Evolutionary conservation across 2,329 filamentous ascomycete genomes (phyloP).

Genomic region (Sclerotinia trifoliorum): DNA sequence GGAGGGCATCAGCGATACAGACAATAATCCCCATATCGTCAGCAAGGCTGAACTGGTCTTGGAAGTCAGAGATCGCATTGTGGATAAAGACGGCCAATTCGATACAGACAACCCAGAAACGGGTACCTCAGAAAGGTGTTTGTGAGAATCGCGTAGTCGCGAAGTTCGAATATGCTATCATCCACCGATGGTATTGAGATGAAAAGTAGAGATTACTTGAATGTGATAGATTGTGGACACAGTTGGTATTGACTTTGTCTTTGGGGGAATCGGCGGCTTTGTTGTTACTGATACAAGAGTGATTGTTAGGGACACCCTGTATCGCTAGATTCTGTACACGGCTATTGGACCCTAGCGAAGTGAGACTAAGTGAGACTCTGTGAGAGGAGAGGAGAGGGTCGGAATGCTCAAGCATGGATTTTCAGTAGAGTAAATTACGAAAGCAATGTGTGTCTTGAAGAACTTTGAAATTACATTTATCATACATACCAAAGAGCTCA

Average conservation of each 20-base stretch:
- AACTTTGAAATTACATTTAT: conserved; percentile 19
- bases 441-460: conserved; percentile 13
- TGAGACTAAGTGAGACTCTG: conserved; percentile 4
- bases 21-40: conserved; percentile 41
- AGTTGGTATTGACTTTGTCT: conserved; percentile 14
- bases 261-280: conserved; percentile 17
- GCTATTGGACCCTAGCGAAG: conserved; percentile 2
- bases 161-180: conserved; percentile 18
- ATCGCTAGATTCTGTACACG: not conserved
- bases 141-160: conserved; percentile 25
- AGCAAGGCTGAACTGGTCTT: conserved; percentile 24
- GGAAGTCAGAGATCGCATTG: conserved; percentile 36
- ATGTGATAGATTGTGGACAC: conserved; percentile 18
- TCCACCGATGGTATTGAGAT: conserved; percentile 5
- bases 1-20: conserved; percentile 47
- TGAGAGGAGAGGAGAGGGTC: conserved; percentile 10
- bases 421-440: conserved; percentile 15
- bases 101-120: conserved; percentile 18
- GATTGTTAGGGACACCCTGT: conserved; percentile 17
- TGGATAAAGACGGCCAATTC: conserved; percentile 26
- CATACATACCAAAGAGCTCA: conserved; percentile 10
- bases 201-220: not conserved
- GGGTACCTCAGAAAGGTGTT: conserved; percentile 18
- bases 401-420: conserved; percentile 9
- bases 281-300: conserved; percentile 15